phyloP scores from a whole-genome alignment of 306 rosid species.

The Acacia confusa region DNA sequence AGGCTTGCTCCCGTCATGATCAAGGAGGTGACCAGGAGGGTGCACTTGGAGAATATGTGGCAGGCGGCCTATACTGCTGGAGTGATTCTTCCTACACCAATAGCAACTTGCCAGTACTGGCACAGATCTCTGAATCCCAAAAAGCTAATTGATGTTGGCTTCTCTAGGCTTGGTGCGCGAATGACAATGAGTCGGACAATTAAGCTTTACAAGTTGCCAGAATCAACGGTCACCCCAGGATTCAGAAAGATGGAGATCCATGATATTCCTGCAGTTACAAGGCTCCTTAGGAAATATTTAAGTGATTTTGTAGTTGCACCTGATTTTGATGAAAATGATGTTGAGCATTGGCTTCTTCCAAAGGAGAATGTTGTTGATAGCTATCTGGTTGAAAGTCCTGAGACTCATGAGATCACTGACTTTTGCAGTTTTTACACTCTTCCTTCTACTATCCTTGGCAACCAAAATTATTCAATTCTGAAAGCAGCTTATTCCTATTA shows the following conservation, averaged over 20 bases:
- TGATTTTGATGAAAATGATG: conserved; percentile 86
- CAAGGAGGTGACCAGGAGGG: conserved; percentile 97
- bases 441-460: conserved; percentile 66
- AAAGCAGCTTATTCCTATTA: conserved; percentile 70
- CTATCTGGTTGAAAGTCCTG: conserved; percentile 86
- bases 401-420: conserved; percentile 83
- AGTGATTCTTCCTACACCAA: conserved; percentile 90
- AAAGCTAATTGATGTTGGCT: conserved; percentile 95
- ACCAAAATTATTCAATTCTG: conserved; percentile 48
- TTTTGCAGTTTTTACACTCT: conserved; percentile 97
- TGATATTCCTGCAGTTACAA: conserved; percentile 89
- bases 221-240: conserved; percentile 75
- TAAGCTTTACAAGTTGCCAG: conserved; percentile 90
- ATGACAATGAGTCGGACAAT: conserved; percentile 98
- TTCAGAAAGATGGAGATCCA: conserved; percentile 86
- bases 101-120: conserved; percentile 94
- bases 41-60: conserved; percentile 92
- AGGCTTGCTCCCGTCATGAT: conserved; percentile 99
- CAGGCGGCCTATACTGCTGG: conserved; percentile 99
- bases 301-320: conserved; percentile 77
- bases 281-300: conserved; percentile 75
- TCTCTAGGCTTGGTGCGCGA: conserved; percentile 94
- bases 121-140: conserved; percentile 94
- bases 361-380: conserved; percentile 81
- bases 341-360: conserved; percentile 95